Base-by-base conservation (phyloP, 2,329 filamentous ascomycete species). In the Paracorniculantispora psalliotae region DNA sequence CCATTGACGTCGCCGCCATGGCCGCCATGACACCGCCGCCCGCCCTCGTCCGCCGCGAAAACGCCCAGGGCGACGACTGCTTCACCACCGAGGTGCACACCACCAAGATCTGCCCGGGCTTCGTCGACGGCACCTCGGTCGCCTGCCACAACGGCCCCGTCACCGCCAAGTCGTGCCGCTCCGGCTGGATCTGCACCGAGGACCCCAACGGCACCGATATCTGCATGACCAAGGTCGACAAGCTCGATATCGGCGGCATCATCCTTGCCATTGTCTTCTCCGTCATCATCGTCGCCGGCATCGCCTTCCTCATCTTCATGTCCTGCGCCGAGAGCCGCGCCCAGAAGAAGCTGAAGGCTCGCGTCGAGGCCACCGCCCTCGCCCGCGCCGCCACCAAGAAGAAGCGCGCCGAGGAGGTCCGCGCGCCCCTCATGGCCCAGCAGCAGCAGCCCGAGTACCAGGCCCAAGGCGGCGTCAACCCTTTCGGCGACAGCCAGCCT, bases 311-410 rank as follows among this genome's bases (percentile, higher is more conserved):
- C 59, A 75, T 77, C 66, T 78, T 78, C 73, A 72, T 79, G 63
- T 83, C 79, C 77, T 80, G 76, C 74, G 72, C 73, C 62, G 81
- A 84, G 64, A 73, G 76, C 64, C 70, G 69, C 68, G 63, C 73
- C 64, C 74, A 80, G 65, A 75, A 74, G 68, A 71, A 73, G 49
- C 68, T 75, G 35, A 70, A 69, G 57, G 76, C 76, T 60, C 75
- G 76, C 63, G 75, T 75, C 60, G 80, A 83, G 71, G 79, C 79
- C 47, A 76, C 75, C n/a, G 76, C 75, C 26, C 77, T 79, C 53
- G 78, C 77, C 51, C 77, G 78, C 68, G 77, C 77, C 65, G 74
- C 77, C 52, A 76, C 73, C 61, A 77, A 73, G 70, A 76, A 76
- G 71, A 69, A 74, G 66, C 70, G 73, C 51, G 69, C 69, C 51